Conservation (phyloP, 352 stramenopile species). For the Phytophthora capsici region DNA sequence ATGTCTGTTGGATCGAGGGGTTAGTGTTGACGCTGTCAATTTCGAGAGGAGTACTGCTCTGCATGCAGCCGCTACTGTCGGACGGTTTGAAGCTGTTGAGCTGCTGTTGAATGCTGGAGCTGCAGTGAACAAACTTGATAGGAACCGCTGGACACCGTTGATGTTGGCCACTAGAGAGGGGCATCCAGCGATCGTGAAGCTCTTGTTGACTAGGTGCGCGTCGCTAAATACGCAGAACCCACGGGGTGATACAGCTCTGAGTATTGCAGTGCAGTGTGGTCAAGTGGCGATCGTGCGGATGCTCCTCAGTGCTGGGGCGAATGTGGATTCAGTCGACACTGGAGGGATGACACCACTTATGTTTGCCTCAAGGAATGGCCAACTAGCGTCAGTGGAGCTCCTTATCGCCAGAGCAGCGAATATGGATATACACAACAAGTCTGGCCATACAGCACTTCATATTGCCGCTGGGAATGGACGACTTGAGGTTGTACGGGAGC, state of each 20-base stretch:
- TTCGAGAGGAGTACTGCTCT: constrained; percentile 21
- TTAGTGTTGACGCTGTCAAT: constrained; percentile 18
- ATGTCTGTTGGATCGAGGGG: constrained; percentile 31
- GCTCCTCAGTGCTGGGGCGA: constrained; percentile 20
- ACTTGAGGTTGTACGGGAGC: constrained; percentile 29
- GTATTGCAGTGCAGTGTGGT: constrained; percentile 27
- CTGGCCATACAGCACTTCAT: constrained; percentile 27
- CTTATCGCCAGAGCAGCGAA: constrained; percentile 22
- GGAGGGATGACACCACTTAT: constrained; percentile 36
- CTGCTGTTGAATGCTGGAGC: constrained; percentile 29
- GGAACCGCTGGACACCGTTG: constrained; percentile 21
- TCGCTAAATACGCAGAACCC: constrained; percentile 23
- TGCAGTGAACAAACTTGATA: constrained; percentile 18
- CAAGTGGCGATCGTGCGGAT: constrained; percentile 13
- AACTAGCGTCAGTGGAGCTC: constrained; percentile 23
- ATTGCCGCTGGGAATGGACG: constrained; percentile 26
- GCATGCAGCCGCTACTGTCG: constrained; percentile 14
- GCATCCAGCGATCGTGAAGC: constrained; percentile 16
- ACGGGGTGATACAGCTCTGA: constrained; percentile 26
- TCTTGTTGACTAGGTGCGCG: constrained; percentile 10
- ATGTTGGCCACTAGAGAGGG: constrained; percentile 30
- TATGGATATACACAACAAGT: constrained; percentile 7
- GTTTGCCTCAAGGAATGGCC: constrained; percentile 31
- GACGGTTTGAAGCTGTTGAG: constrained; percentile 21
- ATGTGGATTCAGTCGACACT: constrained; percentile 20